These are phyloP conservation scores for Quercus tomentella DNA, from an alignment of 331 rosid species.

Conservation along the genomic window DNA sequence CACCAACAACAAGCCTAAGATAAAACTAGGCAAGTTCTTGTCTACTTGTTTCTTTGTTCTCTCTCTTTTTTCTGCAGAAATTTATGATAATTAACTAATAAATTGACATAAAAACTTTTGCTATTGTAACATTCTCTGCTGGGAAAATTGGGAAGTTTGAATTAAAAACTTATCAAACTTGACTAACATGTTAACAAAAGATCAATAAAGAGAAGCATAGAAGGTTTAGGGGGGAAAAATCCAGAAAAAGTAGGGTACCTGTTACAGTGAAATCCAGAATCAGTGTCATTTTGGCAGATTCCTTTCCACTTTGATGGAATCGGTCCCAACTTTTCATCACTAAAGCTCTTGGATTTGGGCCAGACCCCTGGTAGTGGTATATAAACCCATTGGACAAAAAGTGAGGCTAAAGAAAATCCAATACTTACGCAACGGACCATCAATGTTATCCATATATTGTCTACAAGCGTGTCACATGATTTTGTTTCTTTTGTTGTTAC, in stretches of 20 bases:
- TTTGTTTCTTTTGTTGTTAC: background rate
- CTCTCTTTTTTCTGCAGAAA: no score
- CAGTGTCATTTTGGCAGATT: conserved; percentile 58
- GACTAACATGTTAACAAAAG: background rate
- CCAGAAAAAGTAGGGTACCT: conserved; percentile 39
- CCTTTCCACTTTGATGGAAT: conserved; percentile 92
- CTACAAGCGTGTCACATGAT: background rate
- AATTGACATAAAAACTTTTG: no score
- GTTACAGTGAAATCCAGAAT: conserved; percentile 64
- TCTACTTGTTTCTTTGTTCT: no score
- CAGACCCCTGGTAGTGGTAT: conserved; percentile 65
- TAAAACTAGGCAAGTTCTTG: no score
- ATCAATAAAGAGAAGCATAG: background rate
- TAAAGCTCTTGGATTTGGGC: conserved; percentile 91
- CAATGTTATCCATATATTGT: background rate
- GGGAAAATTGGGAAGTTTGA: conserved; percentile 2
- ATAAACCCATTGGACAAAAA: conserved; percentile 19
- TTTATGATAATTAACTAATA: no score
- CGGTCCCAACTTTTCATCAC: conserved; percentile 72
- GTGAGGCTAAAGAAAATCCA: conserved; percentile 20
- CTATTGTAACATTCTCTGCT: no score
- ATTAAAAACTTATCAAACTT: background rate
- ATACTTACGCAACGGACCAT: background rate
- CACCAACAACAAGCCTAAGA: no score
- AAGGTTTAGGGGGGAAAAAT: background rate